Percentiles rank a stretch among this genome's conserved stretches.
Evolutionary conservation across 352 stramenopile genomes (phyloP).

Genomic region (Detonula confervacea): DNA sequence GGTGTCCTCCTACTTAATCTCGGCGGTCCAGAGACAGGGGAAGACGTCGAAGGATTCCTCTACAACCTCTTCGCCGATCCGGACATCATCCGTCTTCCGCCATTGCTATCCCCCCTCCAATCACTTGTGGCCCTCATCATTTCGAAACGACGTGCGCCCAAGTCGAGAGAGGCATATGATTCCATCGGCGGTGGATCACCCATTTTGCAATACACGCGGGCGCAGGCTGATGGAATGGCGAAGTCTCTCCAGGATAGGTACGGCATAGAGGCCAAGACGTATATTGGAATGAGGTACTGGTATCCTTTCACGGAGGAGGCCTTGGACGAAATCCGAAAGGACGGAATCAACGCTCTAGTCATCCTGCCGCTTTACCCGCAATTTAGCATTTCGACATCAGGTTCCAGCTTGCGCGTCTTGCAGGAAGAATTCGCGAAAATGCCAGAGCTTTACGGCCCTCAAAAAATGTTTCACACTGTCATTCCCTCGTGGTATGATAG

Average conservation of each 20-base stretch:
- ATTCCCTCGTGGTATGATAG: conserved; percentile 93
- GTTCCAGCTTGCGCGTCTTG: conserved; percentile 94
- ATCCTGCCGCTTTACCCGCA: conserved; percentile 98
- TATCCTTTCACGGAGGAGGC: conserved; percentile 96
- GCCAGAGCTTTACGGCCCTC: conserved; percentile 58
- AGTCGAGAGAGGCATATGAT: conserved; percentile 94
- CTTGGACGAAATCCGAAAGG: conserved; percentile 93
- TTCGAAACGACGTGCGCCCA: conserved; percentile 90
- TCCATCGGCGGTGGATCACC: conserved; percentile 96
- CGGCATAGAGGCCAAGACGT: conserved; percentile 90
- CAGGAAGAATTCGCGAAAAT: conserved; percentile 87
- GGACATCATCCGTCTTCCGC: conserved; percentile 98
- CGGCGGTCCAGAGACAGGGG: conserved; percentile 92
- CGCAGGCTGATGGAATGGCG: conserved; percentile 92
- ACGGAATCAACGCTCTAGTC: conserved; percentile 95
- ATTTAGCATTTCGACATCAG: conserved; percentile 97
- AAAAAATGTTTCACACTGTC: conserved; percentile 88
- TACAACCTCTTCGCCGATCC: conserved; percentile 98
- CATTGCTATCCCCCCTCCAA: conserved; percentile 89
- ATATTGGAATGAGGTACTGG: conserved; percentile 98
- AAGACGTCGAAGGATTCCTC: conserved; percentile 96
- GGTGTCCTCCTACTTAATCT: conserved; percentile 97
- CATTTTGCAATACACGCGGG: conserved; percentile 96
- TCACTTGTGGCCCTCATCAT: conserved; percentile 85
- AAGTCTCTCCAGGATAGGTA: conserved; percentile 90